These are phyloP conservation scores for Talaromyces sp. DNA, from an alignment of 2,329 filamentous ascomycete genomes.

Conservation along the genomic window DNA sequence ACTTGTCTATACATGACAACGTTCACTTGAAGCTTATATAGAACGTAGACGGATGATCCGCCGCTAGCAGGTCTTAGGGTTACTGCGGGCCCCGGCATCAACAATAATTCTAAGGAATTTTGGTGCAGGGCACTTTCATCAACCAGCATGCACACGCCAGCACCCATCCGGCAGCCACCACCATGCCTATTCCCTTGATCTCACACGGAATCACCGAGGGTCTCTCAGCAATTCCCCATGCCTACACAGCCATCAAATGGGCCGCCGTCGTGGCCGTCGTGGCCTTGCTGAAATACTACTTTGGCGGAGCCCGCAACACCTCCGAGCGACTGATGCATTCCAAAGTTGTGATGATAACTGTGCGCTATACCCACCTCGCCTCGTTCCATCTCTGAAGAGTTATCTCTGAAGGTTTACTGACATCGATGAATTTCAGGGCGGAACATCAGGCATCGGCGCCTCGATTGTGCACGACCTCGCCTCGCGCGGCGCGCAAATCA, in stretches of 20 bases:
- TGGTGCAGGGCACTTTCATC: not conserved
- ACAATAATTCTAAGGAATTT: not conserved
- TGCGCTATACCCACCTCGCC: conserved; percentile 36
- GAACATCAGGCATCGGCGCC: conserved; percentile 88
- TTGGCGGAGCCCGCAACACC: conserved; percentile 67
- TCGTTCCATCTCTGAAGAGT: too few species aligned
- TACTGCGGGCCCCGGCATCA: not conserved
- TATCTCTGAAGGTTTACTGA: too few species aligned
- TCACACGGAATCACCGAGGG: conserved; percentile 54
- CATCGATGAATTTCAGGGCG: conserved; percentile 53
- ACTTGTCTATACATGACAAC: not conserved
- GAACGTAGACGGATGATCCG: not conserved
- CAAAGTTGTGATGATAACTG: conserved; percentile 89
- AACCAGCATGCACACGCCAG: conserved; percentile 1
- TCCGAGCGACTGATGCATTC: conserved; percentile 85
- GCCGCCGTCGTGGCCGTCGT: conserved; percentile 52
- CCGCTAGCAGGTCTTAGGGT: not conserved
- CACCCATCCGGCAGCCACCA: conserved; percentile 19
- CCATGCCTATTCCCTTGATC: conserved; percentile 62
- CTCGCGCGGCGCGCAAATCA: conserved; percentile 76
- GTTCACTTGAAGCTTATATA: too few species aligned
- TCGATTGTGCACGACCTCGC: conserved; percentile 71
- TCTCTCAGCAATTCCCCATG: conserved; percentile 51
- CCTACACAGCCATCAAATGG: conserved; percentile 52
- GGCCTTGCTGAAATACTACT: conserved; percentile 67